Base-by-base conservation (phyloP, 1,139 yeast genomes). In the Kodamaea anthophila region DNA sequence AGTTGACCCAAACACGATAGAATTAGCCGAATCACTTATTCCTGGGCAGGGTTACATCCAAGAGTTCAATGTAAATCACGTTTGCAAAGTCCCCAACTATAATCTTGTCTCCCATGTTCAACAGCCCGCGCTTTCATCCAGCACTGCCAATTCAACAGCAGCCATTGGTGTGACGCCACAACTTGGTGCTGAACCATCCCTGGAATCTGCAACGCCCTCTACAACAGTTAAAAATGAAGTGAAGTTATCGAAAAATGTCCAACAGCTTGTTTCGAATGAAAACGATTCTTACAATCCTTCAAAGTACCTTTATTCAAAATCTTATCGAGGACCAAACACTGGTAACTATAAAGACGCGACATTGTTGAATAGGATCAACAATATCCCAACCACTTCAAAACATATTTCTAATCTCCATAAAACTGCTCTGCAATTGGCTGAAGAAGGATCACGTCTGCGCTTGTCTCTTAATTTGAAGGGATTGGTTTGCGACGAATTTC, bases 301-400 rank as follows among this genome's bases (percentile, higher is more conserved):
- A 23, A 65, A 59, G 37, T 66, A 65, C 39, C 65, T 53, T 40
- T 66, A 65, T 39, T 52, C 59, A 10, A 62, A 62, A 37, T 47
- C 57, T 15, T 63, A 63, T 36, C 49, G 72, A 26, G 72, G 73
- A 0, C 70, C 70, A 4, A 71, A 71, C 1, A 60, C 66, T 34
- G 71, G 73, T 4, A 65, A 64, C 37, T 66, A 64, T 39, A 66
- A 66, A 39, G 73, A 66, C 43, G 69, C 65, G 1, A 59, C 69
- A 2, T 44, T 65, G 15, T 58, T 64, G 41, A 63, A 62, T 39
- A 49, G 61, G 30, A 60, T 66, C 35, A 65, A 63, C 40, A 51
- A 51, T 30, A 52, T 61, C 23, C 60, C 51, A 9, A 36, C 50
- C 4, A 38, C 49, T 7, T 29, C 40, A 20, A 26, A 42, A 25